Evolutionary conservation across 2,329 filamentous ascomycete species (phyloP).

Genomic region (Aspergillus costaricaensis): DNA sequence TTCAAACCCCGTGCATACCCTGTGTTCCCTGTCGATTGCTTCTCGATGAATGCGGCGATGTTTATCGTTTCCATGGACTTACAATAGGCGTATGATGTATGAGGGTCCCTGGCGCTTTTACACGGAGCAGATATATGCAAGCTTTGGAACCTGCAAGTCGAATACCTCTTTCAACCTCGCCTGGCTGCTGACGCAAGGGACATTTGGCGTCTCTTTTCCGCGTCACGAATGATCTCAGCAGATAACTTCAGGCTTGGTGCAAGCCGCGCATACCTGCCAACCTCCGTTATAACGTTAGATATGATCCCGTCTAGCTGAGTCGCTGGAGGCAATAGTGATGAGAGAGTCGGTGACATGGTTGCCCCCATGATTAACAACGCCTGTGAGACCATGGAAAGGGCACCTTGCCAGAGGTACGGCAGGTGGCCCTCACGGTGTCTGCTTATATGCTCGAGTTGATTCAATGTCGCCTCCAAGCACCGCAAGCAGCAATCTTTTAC

Average conservation of each 20-base stretch:
- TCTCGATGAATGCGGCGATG: too few species aligned
- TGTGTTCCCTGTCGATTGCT: too few species aligned
- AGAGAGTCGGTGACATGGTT: conserved; percentile 74
- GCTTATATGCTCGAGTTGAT: conserved; percentile 75
- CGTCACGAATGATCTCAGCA: conserved; percentile 79
- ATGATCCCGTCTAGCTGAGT: conserved; percentile 71
- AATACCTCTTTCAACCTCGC: not conserved
- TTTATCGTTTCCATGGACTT: not conserved
- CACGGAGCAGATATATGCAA: not conserved
- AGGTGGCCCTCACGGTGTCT: conserved; percentile 81
- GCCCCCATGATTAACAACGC: conserved; percentile 81
- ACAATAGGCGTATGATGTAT: not conserved
- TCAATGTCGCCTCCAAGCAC: conserved; percentile 76
- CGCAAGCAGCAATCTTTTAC: conserved; percentile 79
- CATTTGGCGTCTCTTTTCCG: conserved; percentile 68
- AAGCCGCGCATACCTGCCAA: conserved; percentile 71
- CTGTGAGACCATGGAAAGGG: conserved; percentile 79
- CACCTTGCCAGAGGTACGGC: conserved; percentile 83
- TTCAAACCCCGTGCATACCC: too few species aligned
- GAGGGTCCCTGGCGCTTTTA: not conserved
- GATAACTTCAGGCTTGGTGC: conserved; percentile 74
- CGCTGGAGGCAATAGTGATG: conserved; percentile 61
- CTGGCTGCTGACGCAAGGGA: conserved; percentile 25
- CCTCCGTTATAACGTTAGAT: conserved; percentile 72
- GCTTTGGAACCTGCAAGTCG: not conserved